Evolutionary conservation across 2,329 filamentous ascomycete genomes (phyloP).

Genomic region (Diaporthe eres): DNA sequence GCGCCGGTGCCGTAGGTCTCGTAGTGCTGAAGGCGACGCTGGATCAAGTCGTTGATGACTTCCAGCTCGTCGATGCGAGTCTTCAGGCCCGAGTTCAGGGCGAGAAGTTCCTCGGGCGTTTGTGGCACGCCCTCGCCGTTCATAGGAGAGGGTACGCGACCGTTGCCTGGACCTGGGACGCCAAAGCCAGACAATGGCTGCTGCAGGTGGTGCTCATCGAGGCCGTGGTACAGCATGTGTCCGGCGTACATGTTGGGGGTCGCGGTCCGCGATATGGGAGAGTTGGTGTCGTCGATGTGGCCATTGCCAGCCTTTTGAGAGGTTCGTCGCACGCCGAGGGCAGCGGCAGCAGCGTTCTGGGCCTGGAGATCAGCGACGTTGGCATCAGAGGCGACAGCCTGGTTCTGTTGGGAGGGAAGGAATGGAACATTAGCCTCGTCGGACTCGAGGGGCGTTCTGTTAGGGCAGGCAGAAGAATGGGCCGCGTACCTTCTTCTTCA

Average conservation of each 20-base stretch:
- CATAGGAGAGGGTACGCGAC: constrained; percentile 62
- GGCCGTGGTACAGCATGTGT: constrained; percentile 84
- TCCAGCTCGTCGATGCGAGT: constrained; percentile 96
- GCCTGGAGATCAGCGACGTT: constrained; percentile 73
- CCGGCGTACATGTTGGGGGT: constrained; percentile 83
- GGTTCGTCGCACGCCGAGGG: constrained; percentile 67
- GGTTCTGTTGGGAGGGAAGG: constrained; percentile 49
- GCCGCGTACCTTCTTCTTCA: constrained; percentile 84
- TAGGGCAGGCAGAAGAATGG: constrained; percentile 34
- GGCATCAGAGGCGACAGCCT: constrained; percentile 58
- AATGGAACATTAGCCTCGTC: constrained; percentile 37
- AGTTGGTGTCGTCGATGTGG: constrained; percentile 80
- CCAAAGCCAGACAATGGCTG: constrained; percentile 65
- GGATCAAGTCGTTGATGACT: constrained; percentile 89
- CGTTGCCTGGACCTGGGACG: constrained; percentile 67
- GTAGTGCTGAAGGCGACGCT: constrained; percentile 79
- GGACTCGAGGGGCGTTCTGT: constrained; percentile 32
- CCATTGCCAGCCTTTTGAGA: constrained; percentile 82
- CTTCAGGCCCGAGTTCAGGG: constrained; percentile 88
- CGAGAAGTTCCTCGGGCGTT: constrained; percentile 84
- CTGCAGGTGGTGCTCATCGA: constrained; percentile 80
- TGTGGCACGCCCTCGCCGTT: constrained; percentile 78
- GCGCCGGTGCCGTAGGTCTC: constrained; percentile 75
- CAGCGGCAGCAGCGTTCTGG: constrained; percentile 66
- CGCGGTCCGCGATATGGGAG: constrained; percentile 83